phyloP scores from a whole-genome alignment of 1,284 basidiomycete genomes.

The Irpex sp. region DNA sequence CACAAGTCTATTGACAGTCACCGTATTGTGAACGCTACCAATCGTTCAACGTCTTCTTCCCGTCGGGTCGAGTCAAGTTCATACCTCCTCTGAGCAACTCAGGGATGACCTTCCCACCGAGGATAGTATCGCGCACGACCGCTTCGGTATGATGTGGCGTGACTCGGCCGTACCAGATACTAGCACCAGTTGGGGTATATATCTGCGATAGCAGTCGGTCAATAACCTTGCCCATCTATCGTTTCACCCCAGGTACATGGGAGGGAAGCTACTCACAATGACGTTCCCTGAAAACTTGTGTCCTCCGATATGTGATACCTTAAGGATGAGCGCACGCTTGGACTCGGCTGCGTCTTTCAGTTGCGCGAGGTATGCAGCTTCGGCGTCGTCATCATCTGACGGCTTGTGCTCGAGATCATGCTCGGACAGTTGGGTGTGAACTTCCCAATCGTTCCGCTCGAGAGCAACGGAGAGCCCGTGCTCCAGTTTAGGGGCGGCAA shows the following conservation, averaged over 20 bases:
- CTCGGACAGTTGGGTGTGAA: constrained; percentile 70
- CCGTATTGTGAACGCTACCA: constrained; percentile 44
- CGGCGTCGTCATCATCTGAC: constrained; percentile 32
- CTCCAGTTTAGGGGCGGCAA: constrained; percentile 81
- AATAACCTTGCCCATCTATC: too few species aligned
- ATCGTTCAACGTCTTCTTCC: constrained; percentile 51
- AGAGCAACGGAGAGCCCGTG: constrained; percentile 59
- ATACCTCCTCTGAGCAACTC: constrained; percentile 79
- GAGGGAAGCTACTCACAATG: constrained; percentile 51
- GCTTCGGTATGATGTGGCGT: constrained; percentile 82
- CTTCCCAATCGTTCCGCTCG: constrained; percentile 64
- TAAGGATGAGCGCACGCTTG: constrained; percentile 69
- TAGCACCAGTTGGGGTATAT: constrained; percentile 78
- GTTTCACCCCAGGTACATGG: neutral
- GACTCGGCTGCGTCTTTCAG: constrained; percentile 39
- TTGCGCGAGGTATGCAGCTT: constrained; percentile 39
- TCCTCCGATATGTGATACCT: constrained; percentile 85
- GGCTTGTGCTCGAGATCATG: constrained; percentile 28
- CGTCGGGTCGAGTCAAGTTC: constrained; percentile 61
- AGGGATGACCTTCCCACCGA: constrained; percentile 77
- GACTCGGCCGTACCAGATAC: constrained; percentile 92
- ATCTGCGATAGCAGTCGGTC: constrained; percentile 43
- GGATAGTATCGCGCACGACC: constrained; percentile 83
- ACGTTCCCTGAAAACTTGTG: constrained; percentile 91
- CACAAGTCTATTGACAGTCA: neutral